phyloP scores from a whole-genome alignment of 2,329 filamentous ascomycete species.

The Botrytis byssoidea region DNA sequence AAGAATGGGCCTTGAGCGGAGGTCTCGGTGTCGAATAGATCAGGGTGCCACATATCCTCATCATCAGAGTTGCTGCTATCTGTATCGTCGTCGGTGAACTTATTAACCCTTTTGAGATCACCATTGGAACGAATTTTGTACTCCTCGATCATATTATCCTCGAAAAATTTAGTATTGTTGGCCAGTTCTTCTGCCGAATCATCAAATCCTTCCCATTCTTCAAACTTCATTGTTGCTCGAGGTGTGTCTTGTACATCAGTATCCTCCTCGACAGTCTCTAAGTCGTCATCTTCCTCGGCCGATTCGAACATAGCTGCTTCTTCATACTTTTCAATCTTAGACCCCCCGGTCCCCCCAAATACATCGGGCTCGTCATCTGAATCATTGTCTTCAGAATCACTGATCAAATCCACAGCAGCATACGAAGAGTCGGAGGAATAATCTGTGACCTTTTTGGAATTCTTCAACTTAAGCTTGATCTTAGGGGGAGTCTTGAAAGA shows the following conservation, averaged over 20 bases:
- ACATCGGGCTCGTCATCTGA: constrained; percentile 62
- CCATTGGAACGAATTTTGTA: neutral
- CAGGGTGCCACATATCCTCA: constrained; percentile 15
- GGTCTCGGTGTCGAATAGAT: constrained; percentile 12
- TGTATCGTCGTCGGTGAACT: neutral
- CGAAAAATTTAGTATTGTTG: neutral
- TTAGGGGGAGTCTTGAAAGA: constrained; percentile 41
- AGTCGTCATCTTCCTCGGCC: constrained; percentile 40
- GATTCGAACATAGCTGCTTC: constrained; percentile 59
- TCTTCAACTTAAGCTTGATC: constrained; percentile 3
- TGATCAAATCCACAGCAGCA: constrained; percentile 75
- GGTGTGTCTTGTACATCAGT: constrained; percentile 5
- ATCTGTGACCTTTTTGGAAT: constrained; percentile 42
- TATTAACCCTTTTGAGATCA: constrained; percentile 2
- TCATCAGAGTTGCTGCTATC: constrained; percentile 6
- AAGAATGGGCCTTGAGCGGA: constrained; percentile 9
- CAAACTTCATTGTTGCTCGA: neutral
- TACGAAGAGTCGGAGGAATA: constrained; percentile 66
- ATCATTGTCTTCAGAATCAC: constrained; percentile 64
- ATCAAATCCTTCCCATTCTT: constrained; percentile 16
- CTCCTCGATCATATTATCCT: neutral
- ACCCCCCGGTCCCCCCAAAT: constrained; percentile 75
- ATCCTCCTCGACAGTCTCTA: constrained; percentile 8
- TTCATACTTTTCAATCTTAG: constrained; percentile 14
- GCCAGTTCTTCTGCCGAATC: neutral